phyloP scores from a whole-genome alignment of 495 filamentous ascomycete genomes.

The Penicillium flavigenum region DNA sequence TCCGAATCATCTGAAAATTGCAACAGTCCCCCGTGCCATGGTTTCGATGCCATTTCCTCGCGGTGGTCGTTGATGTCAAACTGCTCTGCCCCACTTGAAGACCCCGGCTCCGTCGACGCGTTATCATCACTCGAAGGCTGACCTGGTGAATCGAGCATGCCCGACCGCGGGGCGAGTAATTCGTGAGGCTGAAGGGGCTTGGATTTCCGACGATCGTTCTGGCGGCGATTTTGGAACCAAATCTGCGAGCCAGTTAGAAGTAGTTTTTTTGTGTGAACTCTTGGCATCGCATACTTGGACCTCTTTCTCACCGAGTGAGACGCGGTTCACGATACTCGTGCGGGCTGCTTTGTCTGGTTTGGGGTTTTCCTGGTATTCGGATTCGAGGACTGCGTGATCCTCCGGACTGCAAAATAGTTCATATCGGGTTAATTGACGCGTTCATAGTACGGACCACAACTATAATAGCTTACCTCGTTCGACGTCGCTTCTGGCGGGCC shows the following conservation, averaged over 20 bases:
- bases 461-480: constrained; percentile 54
- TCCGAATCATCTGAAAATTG: constrained; percentile 38
- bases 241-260: constrained; percentile 59
- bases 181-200: constrained; percentile 83
- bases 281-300: constrained; percentile 73
- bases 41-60: constrained; percentile 21
- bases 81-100: constrained; percentile 37
- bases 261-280: constrained; percentile 27
- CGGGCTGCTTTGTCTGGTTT: constrained; percentile 93
- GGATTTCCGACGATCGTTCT: constrained; percentile 88
- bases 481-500: constrained; percentile 64
- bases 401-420: constrained; percentile 60
- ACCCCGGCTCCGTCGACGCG: constrained; percentile 35
- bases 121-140: constrained; percentile 50
- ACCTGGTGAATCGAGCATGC: constrained; percentile 49
- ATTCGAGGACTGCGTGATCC: constrained; percentile 88
- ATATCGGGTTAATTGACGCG: constrained; percentile 17
- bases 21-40: constrained; percentile 30
- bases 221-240: constrained; percentile 98
- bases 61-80: constrained; percentile 24
- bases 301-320: constrained; percentile 93
- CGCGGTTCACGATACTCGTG: constrained; percentile 75
- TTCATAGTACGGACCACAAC: constrained; percentile 3
- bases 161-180: constrained; percentile 58
- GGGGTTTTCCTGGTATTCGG: constrained; percentile 78